phyloP scores from a whole-genome alignment of 305 asterid genomes.

The Fraxinus latifolia region DNA sequence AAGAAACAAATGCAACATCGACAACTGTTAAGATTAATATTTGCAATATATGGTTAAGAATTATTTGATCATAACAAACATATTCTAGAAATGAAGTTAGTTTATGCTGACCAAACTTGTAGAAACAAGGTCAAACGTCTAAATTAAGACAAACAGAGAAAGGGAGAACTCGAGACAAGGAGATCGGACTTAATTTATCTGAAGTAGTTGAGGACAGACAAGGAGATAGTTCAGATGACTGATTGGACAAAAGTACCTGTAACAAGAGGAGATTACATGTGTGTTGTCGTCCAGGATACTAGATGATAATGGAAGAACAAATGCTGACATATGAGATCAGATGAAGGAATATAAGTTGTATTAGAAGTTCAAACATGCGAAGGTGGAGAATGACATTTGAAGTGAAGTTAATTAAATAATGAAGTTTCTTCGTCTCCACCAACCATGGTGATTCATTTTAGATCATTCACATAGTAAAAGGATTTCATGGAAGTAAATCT shows the following conservation, averaged over 20 bases:
- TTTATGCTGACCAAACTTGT: background rate
- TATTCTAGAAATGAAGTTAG: background rate
- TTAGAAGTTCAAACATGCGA: background rate
- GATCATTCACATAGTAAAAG: background rate
- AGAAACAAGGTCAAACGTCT: background rate
- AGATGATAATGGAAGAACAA: background rate
- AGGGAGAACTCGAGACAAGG: background rate
- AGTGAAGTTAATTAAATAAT: background rate
- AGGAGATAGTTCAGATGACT: background rate
- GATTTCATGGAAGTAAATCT: background rate
- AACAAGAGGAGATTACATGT: background rate
- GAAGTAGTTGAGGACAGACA: background rate
- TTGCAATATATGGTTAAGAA: background rate
- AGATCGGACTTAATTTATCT: background rate
- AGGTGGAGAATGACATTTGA: background rate
- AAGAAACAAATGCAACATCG: background rate
- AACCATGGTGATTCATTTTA: background rate
- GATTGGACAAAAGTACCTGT: background rate
- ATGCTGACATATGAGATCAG: background rate
- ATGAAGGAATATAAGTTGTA: background rate
- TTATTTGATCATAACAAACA: background rate
- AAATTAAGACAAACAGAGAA: background rate
- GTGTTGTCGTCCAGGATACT: background rate
- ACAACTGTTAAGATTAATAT: background rate
- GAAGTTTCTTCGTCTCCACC: background rate